phyloP scores from a whole-genome alignment of 1,284 basidiomycete species.

The Flammula alnicola region DNA sequence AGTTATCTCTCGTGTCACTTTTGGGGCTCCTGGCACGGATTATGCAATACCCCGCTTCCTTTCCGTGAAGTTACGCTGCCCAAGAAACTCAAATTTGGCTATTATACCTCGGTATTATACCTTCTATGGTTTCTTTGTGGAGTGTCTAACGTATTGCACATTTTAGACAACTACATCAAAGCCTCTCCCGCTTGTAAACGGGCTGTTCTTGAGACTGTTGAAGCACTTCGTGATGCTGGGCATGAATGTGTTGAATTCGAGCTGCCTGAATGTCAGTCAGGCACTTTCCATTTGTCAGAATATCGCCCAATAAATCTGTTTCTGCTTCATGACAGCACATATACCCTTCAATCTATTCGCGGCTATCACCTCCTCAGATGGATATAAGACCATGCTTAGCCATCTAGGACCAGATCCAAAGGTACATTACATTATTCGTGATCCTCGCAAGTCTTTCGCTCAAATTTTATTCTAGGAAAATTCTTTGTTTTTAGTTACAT shows the following conservation, averaged over 20 bases:
- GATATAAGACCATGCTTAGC: constrained; percentile 72
- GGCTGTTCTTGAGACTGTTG: constrained; percentile 79
- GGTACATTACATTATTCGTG: constrained; percentile 38
- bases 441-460: background rate
- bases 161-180: constrained; percentile 64
- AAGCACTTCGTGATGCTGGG: constrained; percentile 67
- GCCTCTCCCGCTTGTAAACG: constrained; percentile 81
- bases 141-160: background rate
- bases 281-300: too few relatives aligned
- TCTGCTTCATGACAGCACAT: too few relatives aligned
- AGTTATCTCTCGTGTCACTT: constrained; percentile 55
- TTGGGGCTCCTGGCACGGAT: constrained; percentile 53
- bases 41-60: constrained; percentile 58
- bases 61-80: constrained; percentile 61
- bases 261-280: constrained; percentile 50
- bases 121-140: constrained; percentile 9
- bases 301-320: too few relatives aligned
- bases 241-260: constrained; percentile 80
- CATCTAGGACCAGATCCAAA: constrained; percentile 73
- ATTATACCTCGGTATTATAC: constrained; percentile 67
- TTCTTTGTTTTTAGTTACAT: constrained; percentile 59
- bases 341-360: constrained; percentile 68
- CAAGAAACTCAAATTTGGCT: constrained; percentile 71
- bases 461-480: constrained; percentile 44
- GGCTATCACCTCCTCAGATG: constrained; percentile 75